Evolutionary conservation across 805 yeast species (phyloP), one percentile per base, ranked within the genome.

Genomic region (Lipomyces oligophaga): DNA sequence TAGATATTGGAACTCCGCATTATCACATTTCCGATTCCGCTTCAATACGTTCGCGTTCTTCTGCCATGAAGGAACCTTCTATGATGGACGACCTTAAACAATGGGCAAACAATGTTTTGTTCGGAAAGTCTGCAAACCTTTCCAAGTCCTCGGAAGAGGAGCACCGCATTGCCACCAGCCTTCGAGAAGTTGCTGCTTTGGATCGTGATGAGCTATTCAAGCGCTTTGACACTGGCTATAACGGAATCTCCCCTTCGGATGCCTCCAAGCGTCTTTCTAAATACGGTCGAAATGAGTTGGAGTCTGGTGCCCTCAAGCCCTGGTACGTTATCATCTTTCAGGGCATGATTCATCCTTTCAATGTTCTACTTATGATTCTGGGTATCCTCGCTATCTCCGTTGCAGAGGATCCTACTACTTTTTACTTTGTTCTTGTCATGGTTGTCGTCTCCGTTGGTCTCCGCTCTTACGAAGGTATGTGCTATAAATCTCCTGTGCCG

Each of bases 91-190:
- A 43, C n/a, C n/a, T 45, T 21, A 50, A 50, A 21, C 18, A 15
- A 10, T 49, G 55, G 55, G 28, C 45, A 15, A 25, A 38, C 44
- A 32, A 35, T 28, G 34, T 43, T 24, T 44, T 51, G 34, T 51
- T 51, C n/a, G 55, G 55, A 26, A 51, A 51, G 50, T 30, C 55
- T 24, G 55, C 55, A 31, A 43, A 51, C 27, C 43, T 51, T 34
- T 18, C 45, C 34, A 40, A 51, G 41, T 28, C 54, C 19, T 45
- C 51, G 1, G 55, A 47, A 22, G 54, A 51, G 34, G 55, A 51
- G 41, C 55, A 35, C 41, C 47, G 47, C 34, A 34, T 51, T 16
- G 49, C 55, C 13, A 18, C 34, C 8, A 39, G 39, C 18, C 50
- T 51, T 7, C 50, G 50, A 11, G 51, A 51, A 26, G 15, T 41